A percentile compares a stretch with the other conserved stretches of the same genome.
These are phyloP conservation scores for Kernera saxatilis DNA, from an alignment of 345 rosid genomes.

Conservation along the genomic window DNA sequence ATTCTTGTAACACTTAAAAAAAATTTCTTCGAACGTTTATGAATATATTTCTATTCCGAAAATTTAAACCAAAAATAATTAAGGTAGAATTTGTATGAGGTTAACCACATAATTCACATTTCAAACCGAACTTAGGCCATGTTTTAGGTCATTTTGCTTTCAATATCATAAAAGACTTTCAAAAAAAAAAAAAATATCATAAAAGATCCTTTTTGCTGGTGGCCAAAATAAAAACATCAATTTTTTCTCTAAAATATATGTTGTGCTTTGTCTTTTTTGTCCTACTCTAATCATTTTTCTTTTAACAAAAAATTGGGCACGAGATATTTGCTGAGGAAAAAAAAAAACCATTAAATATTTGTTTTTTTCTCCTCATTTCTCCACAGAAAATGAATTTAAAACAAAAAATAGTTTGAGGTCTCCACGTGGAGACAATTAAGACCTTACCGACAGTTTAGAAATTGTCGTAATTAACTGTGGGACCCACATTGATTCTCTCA, in stretches of 20 bases:
- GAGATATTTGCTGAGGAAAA: conserved; percentile 14
- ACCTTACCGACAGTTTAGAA: conserved; percentile 22
- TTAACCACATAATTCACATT: background rate
- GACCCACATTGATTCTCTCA: conserved; percentile 1
- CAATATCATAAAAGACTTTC: too few relatives aligned
- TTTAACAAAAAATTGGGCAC: background rate
- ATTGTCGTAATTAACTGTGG: background rate
- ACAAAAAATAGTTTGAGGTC: background rate
- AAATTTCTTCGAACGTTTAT: too few relatives aligned
- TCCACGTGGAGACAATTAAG: conserved; percentile 15
- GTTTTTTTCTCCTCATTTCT: background rate
- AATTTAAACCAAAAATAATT: background rate
- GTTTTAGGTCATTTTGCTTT: background rate
- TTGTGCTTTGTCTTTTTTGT: background rate
- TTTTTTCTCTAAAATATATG: background rate
- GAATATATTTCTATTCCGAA: too few relatives aligned
- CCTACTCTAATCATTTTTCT: background rate
- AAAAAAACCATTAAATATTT: background rate
- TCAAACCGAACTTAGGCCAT: conserved; percentile 8
- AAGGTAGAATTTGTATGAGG: background rate
- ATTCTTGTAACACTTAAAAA: too few relatives aligned
- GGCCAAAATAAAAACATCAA: background rate
- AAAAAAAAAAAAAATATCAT: too few relatives aligned
- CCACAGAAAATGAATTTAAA: conserved; percentile 6
- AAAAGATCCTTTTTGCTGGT: conserved; percentile 3